Base-by-base conservation (phyloP, 768 basidiomycete genomes). In the Cyclocybe cylindracea region DNA sequence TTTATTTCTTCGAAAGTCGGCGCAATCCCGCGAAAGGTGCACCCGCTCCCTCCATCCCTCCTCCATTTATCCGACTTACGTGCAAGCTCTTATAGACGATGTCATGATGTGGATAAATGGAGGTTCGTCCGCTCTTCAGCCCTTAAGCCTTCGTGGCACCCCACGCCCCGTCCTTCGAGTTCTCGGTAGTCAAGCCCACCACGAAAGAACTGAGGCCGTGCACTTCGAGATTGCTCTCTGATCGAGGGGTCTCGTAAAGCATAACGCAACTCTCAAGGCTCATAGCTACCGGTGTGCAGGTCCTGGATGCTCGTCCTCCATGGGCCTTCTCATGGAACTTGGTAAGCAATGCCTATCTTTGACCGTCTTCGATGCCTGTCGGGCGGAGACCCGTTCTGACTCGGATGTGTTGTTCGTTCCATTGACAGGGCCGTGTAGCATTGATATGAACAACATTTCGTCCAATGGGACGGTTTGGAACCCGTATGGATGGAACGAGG, bases 1-100 rank as follows among this genome's bases (percentile, higher is more conserved):
- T 89, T 70, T 87, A 87, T 66, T 89, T 89, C 68, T 89, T 89
- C 65, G 85, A 89, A 67, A 84, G 82, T 55, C 70, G 88, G 54
- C 73, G 73, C 43, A 69, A 81, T 57, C 84, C 84, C 29, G 76
- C 70, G 11, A 75, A 70, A 58, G 82, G 83, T 75, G 64, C 61
- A 2, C 24, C 24, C 46, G 59, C 65, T 52, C 57, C 59, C n/a
- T 59, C 66, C 45, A 70, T 75, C 54, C 7, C 13, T 18, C 10
- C n/a, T 58, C 46, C 37, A 39, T 13, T 3, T 13, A 35, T 4
- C 19, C 41, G 24, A 39, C 51, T 18, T 48, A n/a, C 1, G 16
- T 16, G 16, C 16, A 16, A 16, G 37, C 46, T 29, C 49, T 33
- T 36, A 14, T 50, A 75, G 86, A 86, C 60, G 83, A 85, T 66